Evolutionary conservation across 331 rosid species (phyloP).

Genomic region (Rhamnella rubrinervis): DNA sequence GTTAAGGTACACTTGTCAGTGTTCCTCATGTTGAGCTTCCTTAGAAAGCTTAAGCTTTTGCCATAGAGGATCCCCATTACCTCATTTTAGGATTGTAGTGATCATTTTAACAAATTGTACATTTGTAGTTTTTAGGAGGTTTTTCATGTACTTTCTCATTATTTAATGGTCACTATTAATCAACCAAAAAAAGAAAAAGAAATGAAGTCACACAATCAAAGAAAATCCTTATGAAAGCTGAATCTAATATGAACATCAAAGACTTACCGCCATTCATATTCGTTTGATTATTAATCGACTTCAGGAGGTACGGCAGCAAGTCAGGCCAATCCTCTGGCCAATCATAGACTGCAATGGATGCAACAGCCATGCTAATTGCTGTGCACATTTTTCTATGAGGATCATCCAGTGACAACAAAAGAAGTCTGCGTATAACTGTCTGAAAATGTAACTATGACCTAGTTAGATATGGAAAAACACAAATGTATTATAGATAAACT

Average conservation of each 20-base stretch:
- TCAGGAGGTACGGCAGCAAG: constrained; percentile 71
- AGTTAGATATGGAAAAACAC: constrained; percentile 21
- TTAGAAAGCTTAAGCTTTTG: too few relatives aligned
- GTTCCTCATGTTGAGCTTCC: too few relatives aligned
- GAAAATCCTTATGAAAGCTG: neutral
- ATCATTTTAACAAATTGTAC: too few relatives aligned
- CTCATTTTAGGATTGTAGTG: too few relatives aligned
- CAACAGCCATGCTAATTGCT: constrained; percentile 93
- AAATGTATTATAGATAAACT: neutral
- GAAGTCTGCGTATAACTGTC: constrained; percentile 67
- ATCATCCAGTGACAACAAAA: constrained; percentile 77
- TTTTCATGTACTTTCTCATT: too few relatives aligned
- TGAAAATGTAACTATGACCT: constrained; percentile 34
- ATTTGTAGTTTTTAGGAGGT: too few relatives aligned
- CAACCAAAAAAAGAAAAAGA: too few relatives aligned
- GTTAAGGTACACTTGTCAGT: too few relatives aligned
- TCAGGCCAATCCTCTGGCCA: constrained; percentile 99
- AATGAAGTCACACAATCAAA: neutral
- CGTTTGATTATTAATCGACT: constrained; percentile 59
- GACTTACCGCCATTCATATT: constrained; percentile 76
- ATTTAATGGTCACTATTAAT: too few relatives aligned
- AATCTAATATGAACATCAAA: constrained; percentile 6
- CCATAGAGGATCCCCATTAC: too few relatives aligned
- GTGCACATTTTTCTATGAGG: constrained; percentile 88
- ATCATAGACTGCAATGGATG: constrained; percentile 81